Conservation (phyloP, 805 yeast genomes). For the Tetrapisispora pingtungensis region DNA sequence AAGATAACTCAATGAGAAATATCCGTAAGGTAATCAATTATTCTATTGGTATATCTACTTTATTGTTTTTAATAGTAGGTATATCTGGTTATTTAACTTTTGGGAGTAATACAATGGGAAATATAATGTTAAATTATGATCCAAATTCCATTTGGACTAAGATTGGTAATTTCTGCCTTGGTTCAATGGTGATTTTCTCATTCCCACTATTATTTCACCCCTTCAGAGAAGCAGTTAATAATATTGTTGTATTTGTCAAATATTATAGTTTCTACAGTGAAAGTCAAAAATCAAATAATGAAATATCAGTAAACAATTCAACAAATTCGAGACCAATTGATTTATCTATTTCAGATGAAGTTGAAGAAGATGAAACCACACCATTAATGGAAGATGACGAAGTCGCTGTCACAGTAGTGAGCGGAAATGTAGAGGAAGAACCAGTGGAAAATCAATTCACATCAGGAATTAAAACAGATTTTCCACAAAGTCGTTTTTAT, state of each 20-base stretch:
- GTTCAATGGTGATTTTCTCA: constrained; percentile 63
- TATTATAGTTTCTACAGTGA: neutral
- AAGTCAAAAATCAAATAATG: neutral
- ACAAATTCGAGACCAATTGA: constrained; percentile 8
- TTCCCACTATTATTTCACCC: constrained; percentile 79
- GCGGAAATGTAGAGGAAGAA: neutral
- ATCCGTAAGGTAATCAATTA: constrained; percentile 35
- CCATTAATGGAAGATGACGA: constrained; percentile 2
- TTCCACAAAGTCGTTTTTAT: constrained; percentile 17
- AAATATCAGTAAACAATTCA: neutral
- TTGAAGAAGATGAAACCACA: constrained; percentile 9
- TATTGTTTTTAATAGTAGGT: constrained; percentile 55
- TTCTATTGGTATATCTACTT: constrained; percentile 45
- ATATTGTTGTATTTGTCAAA: constrained; percentile 41
- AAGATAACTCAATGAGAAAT: constrained; percentile 42
- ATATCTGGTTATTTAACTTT: constrained; percentile 62
- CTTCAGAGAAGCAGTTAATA: constrained; percentile 62
- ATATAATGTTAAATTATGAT: constrained; percentile 60
- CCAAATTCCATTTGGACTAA: constrained; percentile 38
- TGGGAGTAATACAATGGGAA: constrained; percentile 57
- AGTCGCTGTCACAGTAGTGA: neutral
- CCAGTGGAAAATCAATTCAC: constrained; percentile 2
- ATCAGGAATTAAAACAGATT: constrained; percentile 6
- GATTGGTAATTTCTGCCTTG: constrained; percentile 52
- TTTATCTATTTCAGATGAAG: constrained; percentile 3